A percentile compares a stretch with the other conserved stretches of the same genome.
These are phyloP conservation scores for Candida nemodendra DNA, from an alignment of 805 yeast species.

Conservation along the genomic window DNA sequence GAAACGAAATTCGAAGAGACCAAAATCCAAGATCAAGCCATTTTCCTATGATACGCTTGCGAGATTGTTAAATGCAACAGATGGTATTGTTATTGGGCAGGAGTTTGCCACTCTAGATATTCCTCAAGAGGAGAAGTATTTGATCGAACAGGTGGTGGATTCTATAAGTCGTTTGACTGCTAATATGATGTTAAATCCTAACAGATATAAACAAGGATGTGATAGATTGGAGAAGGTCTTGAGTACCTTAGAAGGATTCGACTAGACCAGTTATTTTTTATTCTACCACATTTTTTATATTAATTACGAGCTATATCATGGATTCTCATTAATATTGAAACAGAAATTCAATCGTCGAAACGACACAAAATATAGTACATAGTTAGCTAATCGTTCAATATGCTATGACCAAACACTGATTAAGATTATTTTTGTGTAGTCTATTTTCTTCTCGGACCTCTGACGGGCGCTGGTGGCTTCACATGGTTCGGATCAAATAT, in stretches of 20 bases:
- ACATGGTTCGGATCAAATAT: constrained; percentile 60
- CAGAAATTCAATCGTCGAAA: not conserved
- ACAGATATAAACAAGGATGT: constrained; percentile 76
- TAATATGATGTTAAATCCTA: constrained; percentile 85
- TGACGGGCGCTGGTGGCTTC: constrained; percentile 69
- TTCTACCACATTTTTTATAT: too few relatives aligned
- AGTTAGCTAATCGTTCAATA: constrained; percentile 1
- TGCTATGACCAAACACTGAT: too few relatives aligned
- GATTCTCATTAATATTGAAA: too few relatives aligned
- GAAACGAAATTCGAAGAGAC: constrained; percentile 15
- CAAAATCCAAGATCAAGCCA: constrained; percentile 29
- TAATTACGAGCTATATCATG: too few relatives aligned
- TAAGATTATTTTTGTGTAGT: too few relatives aligned
- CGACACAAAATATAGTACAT: constrained; percentile 1
- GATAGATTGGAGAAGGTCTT: constrained; percentile 78
- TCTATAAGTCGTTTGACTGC: constrained; percentile 82
- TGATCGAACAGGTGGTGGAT: constrained; percentile 83
- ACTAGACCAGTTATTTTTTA: constrained; percentile 26
- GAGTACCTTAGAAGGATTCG: constrained; percentile 81
- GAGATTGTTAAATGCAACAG: constrained; percentile 52
- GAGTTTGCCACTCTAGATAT: constrained; percentile 74
- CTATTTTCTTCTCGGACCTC: constrained; percentile 38
- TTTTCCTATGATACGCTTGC: constrained; percentile 45
- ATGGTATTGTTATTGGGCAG: constrained; percentile 61
- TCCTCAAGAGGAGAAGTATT: constrained; percentile 71